Conservation (phyloP, 768 basidiomycete genomes). For the Amanita subjunquillea region DNA sequence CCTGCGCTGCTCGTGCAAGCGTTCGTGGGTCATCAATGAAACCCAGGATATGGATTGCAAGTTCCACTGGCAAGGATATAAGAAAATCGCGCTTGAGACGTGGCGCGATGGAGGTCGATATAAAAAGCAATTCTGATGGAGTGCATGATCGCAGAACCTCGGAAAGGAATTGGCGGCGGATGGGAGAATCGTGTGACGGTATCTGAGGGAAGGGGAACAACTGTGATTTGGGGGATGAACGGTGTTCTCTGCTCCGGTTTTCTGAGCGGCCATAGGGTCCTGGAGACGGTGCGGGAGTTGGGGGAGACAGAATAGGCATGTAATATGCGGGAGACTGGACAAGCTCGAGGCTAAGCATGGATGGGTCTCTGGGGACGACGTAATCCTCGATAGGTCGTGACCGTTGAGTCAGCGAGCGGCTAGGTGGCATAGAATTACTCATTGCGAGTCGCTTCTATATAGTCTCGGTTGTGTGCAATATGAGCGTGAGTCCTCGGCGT, state of each 20-base stretch:
- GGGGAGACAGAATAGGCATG: slow-evolving; percentile 46
- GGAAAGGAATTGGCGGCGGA: slow-evolving; percentile 42
- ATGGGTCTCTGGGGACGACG: not conserved
- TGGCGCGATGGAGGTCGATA: slow-evolving; percentile 54
- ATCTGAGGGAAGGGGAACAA: not conserved
- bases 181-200: slow-evolving; percentile 22
- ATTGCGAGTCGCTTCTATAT: not conserved
- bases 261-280: slow-evolving; percentile 16
- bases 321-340: slow-evolving; percentile 20
- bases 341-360: not conserved
- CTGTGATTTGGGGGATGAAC: slow-evolving; percentile 11
- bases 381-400: not conserved
- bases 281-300: slow-evolving; percentile 56
- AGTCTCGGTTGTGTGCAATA: too few species aligned
- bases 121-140: slow-evolving; percentile 51
- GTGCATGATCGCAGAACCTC: slow-evolving; percentile 44
- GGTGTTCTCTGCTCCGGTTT: slow-evolving; percentile 8
- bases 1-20: slow-evolving; percentile 57
- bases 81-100: slow-evolving; percentile 57
- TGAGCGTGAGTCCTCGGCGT: too few species aligned
- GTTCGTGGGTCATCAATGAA: slow-evolving; percentile 71
- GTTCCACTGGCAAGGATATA: slow-evolving; percentile 36
- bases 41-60: slow-evolving; percentile 63
- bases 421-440: not conserved
- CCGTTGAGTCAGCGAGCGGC: not conserved